These are phyloP conservation scores for Turritis glabra DNA, from an alignment of 345 rosid genomes.

Conservation along the genomic window DNA sequence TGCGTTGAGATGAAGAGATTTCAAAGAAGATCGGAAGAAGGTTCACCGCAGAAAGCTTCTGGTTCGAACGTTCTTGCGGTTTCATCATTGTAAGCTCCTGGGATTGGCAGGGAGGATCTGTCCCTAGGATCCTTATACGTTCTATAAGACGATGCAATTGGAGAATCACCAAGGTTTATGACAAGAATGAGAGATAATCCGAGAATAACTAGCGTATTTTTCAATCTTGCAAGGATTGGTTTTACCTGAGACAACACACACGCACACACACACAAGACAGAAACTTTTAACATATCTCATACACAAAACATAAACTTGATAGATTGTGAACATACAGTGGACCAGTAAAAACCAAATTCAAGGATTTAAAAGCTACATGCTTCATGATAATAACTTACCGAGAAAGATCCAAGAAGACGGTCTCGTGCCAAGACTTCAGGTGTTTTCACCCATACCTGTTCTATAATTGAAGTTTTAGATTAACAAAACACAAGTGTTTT, in stretches of 20 bases:
- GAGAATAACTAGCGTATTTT: slow-evolving; percentile 71
- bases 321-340: background rate
- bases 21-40: slow-evolving; percentile 42
- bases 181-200: slow-evolving; percentile 65
- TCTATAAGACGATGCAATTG: slow-evolving; percentile 37
- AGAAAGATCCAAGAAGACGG: slow-evolving; percentile 84
- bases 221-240: slow-evolving; percentile 75
- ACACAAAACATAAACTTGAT: no score
- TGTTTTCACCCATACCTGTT: slow-evolving; percentile 95
- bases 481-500: background rate
- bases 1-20: background rate
- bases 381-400: slow-evolving; percentile 52
- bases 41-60: slow-evolving; percentile 84
- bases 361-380: background rate
- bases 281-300: background rate
- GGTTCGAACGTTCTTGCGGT: slow-evolving; percentile 86
- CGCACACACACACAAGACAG: background rate
- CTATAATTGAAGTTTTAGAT: background rate
- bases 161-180: slow-evolving; percentile 49
- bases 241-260: slow-evolving; percentile 59
- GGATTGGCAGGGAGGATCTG: slow-evolving; percentile 49
- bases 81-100: slow-evolving; percentile 76
- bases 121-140: slow-evolving; percentile 38
- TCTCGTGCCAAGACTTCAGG: slow-evolving; percentile 89
- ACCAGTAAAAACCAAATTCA: background rate